Evolutionary conservation across 768 basidiomycete genomes (phyloP).

Genomic region (Lentinula sp.): DNA sequence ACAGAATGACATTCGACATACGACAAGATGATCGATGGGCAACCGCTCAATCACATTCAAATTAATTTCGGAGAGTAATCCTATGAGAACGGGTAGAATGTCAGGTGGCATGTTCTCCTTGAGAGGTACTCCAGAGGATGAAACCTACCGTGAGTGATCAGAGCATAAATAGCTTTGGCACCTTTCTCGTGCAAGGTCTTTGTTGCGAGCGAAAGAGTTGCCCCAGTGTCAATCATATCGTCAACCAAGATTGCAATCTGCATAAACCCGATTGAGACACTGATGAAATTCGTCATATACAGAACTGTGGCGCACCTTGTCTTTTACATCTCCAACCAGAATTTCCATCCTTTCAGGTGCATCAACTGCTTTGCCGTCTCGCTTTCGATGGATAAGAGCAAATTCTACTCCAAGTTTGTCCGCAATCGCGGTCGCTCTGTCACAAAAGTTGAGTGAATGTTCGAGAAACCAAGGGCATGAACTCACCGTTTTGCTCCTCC

Average conservation of each 20-base stretch:
- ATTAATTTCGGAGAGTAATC: slow-evolving; percentile 73
- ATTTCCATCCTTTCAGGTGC: slow-evolving; percentile 85
- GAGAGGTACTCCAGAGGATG: slow-evolving; percentile 6
- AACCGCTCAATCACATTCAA: slow-evolving; percentile 62
- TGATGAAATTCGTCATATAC: neutral
- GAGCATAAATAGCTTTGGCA: slow-evolving; percentile 76
- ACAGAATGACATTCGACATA: slow-evolving; percentile 27
- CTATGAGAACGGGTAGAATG: slow-evolving; percentile 26
- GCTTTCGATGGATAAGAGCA: slow-evolving; percentile 90
- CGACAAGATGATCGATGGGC: slow-evolving; percentile 82
- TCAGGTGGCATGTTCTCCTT: neutral
- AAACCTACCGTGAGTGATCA: slow-evolving; percentile 83
- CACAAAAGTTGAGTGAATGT: neutral
- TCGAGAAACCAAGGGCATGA: slow-evolving; percentile 6
- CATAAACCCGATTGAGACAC: neutral
- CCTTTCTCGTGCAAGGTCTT: slow-evolving; percentile 87
- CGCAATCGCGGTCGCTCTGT: slow-evolving; percentile 87
- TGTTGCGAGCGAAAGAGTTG: slow-evolving; percentile 80
- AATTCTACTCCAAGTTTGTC: slow-evolving; percentile 95
- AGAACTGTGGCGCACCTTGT: slow-evolving; percentile 50
- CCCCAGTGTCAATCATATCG: slow-evolving; percentile 97
- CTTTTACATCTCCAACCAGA: slow-evolving; percentile 89
- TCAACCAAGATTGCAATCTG: slow-evolving; percentile 93
- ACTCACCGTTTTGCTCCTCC: slow-evolving; percentile 96
- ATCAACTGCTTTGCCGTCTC: slow-evolving; percentile 58